These are phyloP conservation scores for Ambrosiella xylebori DNA, from an alignment of 2,329 filamentous ascomycete species.

Conservation along the genomic window DNA sequence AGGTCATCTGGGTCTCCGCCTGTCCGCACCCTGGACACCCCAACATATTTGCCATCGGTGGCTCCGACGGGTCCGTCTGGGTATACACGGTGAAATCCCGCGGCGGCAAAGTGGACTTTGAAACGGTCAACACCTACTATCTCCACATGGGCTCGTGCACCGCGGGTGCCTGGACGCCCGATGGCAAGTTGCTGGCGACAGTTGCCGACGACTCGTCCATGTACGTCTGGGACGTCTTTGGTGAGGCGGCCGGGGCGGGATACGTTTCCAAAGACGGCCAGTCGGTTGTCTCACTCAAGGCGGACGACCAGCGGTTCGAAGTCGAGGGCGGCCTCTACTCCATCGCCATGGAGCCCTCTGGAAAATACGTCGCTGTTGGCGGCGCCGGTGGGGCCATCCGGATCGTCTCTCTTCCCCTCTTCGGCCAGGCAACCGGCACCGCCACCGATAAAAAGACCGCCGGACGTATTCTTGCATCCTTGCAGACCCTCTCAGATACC, in stretches of 20 bases:
- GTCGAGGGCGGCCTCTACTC: slow-evolving; percentile 86
- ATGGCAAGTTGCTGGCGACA: slow-evolving; percentile 72
- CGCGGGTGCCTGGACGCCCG: slow-evolving; percentile 76
- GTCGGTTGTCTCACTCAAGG: slow-evolving; percentile 61
- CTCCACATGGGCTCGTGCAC: slow-evolving; percentile 75
- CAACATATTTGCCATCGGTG: slow-evolving; percentile 75
- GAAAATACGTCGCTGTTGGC: slow-evolving; percentile 66
- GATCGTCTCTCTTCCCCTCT: slow-evolving; percentile 64
- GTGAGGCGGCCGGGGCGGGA: slow-evolving; percentile 46
- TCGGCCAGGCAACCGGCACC: slow-evolving; percentile 20
- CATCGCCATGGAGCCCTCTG: slow-evolving; percentile 64
- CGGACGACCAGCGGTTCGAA: slow-evolving; percentile 72
- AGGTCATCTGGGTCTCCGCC: slow-evolving; percentile 76
- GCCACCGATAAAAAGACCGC: slow-evolving; percentile 24
- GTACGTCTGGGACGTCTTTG: slow-evolving; percentile 87
- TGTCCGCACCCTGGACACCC: slow-evolving; percentile 56
- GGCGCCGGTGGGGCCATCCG: slow-evolving; percentile 76
- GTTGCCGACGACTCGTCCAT: slow-evolving; percentile 78
- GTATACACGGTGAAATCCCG: slow-evolving; percentile 69
- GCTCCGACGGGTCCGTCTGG: slow-evolving; percentile 85
- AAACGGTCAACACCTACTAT: slow-evolving; percentile 83
- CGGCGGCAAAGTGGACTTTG: slow-evolving; percentile 43
- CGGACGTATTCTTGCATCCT: slow-evolving; percentile 56
- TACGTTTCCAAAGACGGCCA: slow-evolving; percentile 35
- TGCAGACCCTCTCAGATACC: slow-evolving; percentile 59